phyloP scores from a whole-genome alignment of 106 monocot species.

The Dendrobium officinale region DNA sequence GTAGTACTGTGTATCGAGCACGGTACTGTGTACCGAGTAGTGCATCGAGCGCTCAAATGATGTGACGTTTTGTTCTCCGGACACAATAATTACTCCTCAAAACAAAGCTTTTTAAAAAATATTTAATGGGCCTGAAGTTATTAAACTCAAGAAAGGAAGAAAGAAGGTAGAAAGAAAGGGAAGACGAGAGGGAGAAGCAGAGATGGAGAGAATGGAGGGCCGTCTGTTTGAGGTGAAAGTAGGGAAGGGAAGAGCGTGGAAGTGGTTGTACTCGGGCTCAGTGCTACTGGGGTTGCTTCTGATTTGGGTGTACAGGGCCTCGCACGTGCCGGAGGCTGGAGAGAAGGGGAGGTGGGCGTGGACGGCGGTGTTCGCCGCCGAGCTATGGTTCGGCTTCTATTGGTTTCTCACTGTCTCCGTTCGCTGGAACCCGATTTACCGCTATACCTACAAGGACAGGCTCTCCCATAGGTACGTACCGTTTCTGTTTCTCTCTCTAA shows the following conservation, averaged over 20 bases:
- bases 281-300: constrained; percentile 23
- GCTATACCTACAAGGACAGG: constrained; percentile 40
- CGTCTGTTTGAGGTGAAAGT: constrained; percentile 40
- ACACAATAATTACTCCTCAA: no score
- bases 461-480: constrained; percentile 38
- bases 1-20: no score
- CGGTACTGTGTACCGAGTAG: no score
- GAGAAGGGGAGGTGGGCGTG: constrained; percentile 35
- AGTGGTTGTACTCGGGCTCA: constrained; percentile 17
- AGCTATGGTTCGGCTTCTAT: constrained; percentile 60
- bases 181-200: not conserved
- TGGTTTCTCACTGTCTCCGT: constrained; percentile 52
- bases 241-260: constrained; percentile 21
- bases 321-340: constrained; percentile 17
- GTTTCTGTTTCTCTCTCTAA: constrained; percentile 5
- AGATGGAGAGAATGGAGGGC: not conserved
- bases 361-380: constrained; percentile 45
- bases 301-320: constrained; percentile 40
- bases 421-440: constrained; percentile 50
- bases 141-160: no score
- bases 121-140: no score
- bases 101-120: no score
- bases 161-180: no score
- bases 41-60: no score
- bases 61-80: no score